These are phyloP conservation scores for Termitomyces sp. DNA, from an alignment of 768 basidiomycete species.

Conservation along the genomic window DNA sequence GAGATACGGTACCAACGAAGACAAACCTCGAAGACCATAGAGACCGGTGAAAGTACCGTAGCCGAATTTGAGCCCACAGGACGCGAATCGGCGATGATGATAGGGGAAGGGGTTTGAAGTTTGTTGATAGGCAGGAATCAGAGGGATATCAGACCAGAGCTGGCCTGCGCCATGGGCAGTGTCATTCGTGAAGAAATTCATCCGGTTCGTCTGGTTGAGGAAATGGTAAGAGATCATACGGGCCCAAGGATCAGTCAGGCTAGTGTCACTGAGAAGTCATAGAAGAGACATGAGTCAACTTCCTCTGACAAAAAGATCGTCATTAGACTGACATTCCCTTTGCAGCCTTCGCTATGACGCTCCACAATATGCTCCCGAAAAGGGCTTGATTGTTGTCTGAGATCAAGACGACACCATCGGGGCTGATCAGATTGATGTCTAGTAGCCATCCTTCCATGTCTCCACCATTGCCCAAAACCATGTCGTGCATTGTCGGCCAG, in stretches of 20 bases:
- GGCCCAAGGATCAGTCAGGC: conserved; percentile 58
- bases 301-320: not conserved
- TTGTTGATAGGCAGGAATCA: conserved; percentile 44
- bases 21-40: conserved; percentile 54
- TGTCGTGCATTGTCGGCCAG: conserved; percentile 48
- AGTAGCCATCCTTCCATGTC: conserved; percentile 49
- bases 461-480: conserved; percentile 53
- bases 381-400: conserved; percentile 43
- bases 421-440: conserved; percentile 49
- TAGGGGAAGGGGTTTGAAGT: conserved; percentile 56
- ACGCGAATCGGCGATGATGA: conserved; percentile 53
- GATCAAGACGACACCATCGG: conserved; percentile 43
- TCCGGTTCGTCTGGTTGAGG: conserved; percentile 52
- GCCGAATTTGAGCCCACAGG: conserved; percentile 39
- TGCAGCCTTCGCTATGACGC: conserved; percentile 49
- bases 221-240: conserved; percentile 72
- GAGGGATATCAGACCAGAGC: conserved; percentile 55
- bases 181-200: conserved; percentile 55
- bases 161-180: conserved; percentile 68
- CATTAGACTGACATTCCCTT: conserved; percentile 42
- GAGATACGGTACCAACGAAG: not conserved
- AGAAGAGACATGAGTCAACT: not conserved
- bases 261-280: conserved; percentile 43
- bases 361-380: conserved; percentile 48
- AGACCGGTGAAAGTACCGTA: conserved; percentile 28